Base-by-base conservation (phyloP, 1,284 basidiomycete genomes). In the Trichosporon coremiiforme region DNA sequence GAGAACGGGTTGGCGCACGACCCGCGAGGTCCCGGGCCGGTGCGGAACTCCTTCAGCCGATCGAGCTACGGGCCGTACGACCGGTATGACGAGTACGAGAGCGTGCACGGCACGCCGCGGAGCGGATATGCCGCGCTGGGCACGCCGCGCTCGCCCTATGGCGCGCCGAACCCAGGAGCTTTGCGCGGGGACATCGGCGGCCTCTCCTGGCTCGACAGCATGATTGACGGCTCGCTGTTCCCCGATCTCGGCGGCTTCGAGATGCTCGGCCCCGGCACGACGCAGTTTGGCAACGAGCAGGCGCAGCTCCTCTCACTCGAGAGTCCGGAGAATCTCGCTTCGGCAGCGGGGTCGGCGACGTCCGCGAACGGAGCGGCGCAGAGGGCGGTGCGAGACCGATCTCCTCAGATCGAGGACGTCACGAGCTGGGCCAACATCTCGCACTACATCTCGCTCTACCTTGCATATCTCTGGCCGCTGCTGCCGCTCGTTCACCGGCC, bases 401-500 rank as follows among this genome's bases (percentile, higher is more conserved):
- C 78, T 65, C 80, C 77, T 0, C 80, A 82, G 70, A 55, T 83
- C 22, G 83, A 84, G 68, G 79, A 83, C 69, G 77, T 83, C 1
- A 79, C 81, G 6, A 76, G 73, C 9, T 84, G 82, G 82, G 75
- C 80, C 9, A 81, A 80, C 71, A 79, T 83, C 25, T 77, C 76
- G 1, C 80, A 82, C 66, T 84, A 81, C 71, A 80, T 82, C 63
- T 80, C 79, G 10, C 76, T 84, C 3, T 83, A 82, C 72, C 73
- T 84, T 12, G 76, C 80, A 68, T 80, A 82, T 72, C 75, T 82
- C 4, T 83, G 82, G 66, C 80, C 82, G 2, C 69, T 83, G 9
- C 65, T 82, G 33, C 83, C 83, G 17, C 75, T 84, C 13, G 81
- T 84, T 1, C 83, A 84, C 60, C 78, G 81, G 25, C 80, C 80